Evolutionary conservation across 1,139 yeast genomes (phyloP).

Genomic region (Blastobotrys petasosporus): DNA sequence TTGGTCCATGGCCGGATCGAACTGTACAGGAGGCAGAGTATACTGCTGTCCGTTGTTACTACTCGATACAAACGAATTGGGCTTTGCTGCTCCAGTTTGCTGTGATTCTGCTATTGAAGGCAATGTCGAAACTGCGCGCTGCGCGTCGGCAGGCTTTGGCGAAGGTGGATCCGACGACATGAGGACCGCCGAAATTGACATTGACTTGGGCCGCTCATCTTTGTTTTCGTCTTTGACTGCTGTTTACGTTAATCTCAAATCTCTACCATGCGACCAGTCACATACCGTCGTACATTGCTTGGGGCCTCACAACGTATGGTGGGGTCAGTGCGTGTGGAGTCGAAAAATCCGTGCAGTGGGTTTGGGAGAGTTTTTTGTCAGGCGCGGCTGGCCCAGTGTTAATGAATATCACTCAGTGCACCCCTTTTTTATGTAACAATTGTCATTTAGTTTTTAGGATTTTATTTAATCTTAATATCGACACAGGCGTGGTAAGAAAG

Average conservation of each 20-base stretch:
- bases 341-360: no score
- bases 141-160: constrained; percentile 1
- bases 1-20: constrained; percentile 20
- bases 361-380: no score
- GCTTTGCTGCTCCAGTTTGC: not conserved
- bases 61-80: constrained; percentile 7
- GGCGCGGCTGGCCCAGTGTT: no score
- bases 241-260: not conserved
- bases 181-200: constrained; percentile 14
- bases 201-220: constrained; percentile 3
- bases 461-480: no score
- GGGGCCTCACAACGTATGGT: no score
- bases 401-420: no score
- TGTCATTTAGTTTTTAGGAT: no score
- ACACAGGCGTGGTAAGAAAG: no score
- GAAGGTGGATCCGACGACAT: constrained; percentile 2
- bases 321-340: no score
- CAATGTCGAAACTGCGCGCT: constrained; percentile 1
- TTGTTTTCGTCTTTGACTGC: not conserved
- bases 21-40: constrained; percentile 22
- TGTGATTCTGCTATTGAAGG: not conserved
- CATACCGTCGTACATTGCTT: no score
- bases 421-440: no score
- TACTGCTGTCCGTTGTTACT: constrained; percentile 10
- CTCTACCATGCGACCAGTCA: no score